Base-by-base conservation (phyloP, 177 flowering plant species). In the Viscum album region DNA sequence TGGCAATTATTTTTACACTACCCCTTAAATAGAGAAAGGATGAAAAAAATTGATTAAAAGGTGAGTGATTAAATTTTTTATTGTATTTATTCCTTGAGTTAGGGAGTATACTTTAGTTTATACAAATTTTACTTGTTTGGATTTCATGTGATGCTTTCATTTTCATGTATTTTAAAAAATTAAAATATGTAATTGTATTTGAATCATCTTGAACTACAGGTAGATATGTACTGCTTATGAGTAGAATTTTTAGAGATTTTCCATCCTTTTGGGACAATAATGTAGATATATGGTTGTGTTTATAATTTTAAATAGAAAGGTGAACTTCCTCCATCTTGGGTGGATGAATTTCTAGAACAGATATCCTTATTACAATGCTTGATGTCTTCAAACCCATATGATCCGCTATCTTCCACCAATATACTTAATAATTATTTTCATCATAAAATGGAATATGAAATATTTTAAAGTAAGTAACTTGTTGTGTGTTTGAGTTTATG, bases 1-100 rank as follows among this genome's bases (percentile, higher is more conserved):
- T 73, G 98, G 98, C 63, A 94, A 97, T 50, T 88, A 89, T 70
- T 91, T 94, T 76, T 94, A 94, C 73, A 89, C 98, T 71, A 97
- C 98, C 31, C 98, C 98, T 45, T 97, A 94, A 82, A 88, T 94
- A 80, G 98, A 91, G 84, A 97, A 94, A 79, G 89, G 88, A 35
- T 94, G 98, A 96, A 93, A 62, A 92, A 89, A 80, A 91, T 94
- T 77, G 83, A 94, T 84, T 97, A 94, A 79, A 91, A 88, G 93
- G 98, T 93, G 34, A 72, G 24, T 69, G 0, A 43, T 45, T 5
- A 37, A 5, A 5, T 6, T 13, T 37, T 37, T 37, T 37, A 37
- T 37, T 37, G 13, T 73, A 31, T 31, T 35, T 72, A 28, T 16
- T 72, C 39, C 28, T 13, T 65, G 21, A 61, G 41, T 37, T 37